Evolutionary conservation across 768 basidiomycete species (phyloP).

Genomic region (Clitopilus passeckerianus): DNA sequence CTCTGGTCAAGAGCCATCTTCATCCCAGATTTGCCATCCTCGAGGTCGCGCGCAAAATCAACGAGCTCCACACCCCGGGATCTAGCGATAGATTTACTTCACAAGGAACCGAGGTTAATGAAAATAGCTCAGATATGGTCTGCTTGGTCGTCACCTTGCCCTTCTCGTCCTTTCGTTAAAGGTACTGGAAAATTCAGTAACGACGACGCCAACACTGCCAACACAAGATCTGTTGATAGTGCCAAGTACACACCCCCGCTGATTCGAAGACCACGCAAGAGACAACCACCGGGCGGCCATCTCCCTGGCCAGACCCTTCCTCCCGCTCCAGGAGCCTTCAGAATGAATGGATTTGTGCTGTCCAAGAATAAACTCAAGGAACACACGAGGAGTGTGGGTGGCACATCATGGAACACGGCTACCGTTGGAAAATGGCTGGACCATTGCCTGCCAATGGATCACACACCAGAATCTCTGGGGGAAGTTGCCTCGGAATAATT

Average conservation of each 20-base stretch:
- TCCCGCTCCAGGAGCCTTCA: no score
- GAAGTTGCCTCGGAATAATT: neutral
- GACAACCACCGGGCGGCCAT: no score
- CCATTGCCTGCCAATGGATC: neutral
- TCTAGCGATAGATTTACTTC: neutral
- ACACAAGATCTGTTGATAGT: no score
- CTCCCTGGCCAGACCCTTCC: no score
- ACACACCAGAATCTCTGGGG: neutral
- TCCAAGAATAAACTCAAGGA: neutral
- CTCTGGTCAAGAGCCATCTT: conserved; percentile 8
- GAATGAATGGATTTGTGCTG: neutral
- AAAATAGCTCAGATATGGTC: no score
- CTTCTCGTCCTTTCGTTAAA: no score
- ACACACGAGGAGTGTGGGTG: neutral
- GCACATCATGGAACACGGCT: neutral
- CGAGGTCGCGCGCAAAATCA: conserved; percentile 1
- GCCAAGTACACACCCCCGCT: neutral
- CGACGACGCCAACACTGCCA: no score
- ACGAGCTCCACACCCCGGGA: neutral
- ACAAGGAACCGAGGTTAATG: neutral
- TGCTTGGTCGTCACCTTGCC: no score
- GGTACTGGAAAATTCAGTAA: no score
- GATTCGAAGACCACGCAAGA: no score
- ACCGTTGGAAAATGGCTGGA: neutral
- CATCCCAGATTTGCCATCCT: conserved; percentile 13